Percentiles rank a stretch among this genome's conserved stretches.
phyloP scores from a whole-genome alignment of 495 filamentous ascomycete genomes.

The Astrothelium macrocarpum region DNA sequence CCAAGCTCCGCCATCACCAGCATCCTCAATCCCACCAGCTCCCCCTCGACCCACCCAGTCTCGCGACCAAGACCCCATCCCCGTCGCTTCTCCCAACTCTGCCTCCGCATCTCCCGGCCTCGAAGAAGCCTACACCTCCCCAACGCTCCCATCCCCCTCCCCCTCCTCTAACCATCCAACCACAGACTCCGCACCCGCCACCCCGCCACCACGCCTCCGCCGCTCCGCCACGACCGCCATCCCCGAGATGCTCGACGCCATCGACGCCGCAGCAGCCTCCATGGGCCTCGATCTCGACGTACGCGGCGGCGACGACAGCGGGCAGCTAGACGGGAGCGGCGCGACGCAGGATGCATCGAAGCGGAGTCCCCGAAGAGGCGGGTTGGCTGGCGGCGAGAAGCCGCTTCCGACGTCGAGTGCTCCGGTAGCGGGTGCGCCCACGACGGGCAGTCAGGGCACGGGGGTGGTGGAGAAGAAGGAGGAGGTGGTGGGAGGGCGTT shows the following conservation, averaged over 20 bases:
- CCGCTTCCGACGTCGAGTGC: too few species aligned
- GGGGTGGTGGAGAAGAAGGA: neutral
- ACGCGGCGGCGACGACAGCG: too few species aligned
- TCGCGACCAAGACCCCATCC: too few species aligned
- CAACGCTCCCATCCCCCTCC: neutral
- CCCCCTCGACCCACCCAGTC: too few species aligned
- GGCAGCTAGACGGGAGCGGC: neutral
- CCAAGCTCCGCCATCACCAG: neutral
- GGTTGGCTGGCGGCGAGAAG: too few species aligned
- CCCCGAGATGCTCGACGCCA: neutral
- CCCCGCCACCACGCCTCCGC: neutral
- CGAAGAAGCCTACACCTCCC: neutral
- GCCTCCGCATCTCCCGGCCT: too few species aligned
- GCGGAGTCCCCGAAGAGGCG: too few species aligned
- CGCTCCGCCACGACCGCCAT: neutral
- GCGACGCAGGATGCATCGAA: too few species aligned
- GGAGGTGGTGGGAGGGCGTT: neutral
- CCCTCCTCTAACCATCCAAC: too few species aligned
- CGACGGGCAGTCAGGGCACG: too few species aligned
- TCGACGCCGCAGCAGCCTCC: neutral
- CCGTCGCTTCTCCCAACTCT: neutral
- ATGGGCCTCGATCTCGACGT: constrained; percentile 1
- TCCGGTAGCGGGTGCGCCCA: too few species aligned
- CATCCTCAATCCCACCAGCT: neutral
- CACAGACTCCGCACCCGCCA: neutral